phyloP scores from a whole-genome alignment of 768 basidiomycete genomes.

The Pulveroboletus ravenelii region DNA sequence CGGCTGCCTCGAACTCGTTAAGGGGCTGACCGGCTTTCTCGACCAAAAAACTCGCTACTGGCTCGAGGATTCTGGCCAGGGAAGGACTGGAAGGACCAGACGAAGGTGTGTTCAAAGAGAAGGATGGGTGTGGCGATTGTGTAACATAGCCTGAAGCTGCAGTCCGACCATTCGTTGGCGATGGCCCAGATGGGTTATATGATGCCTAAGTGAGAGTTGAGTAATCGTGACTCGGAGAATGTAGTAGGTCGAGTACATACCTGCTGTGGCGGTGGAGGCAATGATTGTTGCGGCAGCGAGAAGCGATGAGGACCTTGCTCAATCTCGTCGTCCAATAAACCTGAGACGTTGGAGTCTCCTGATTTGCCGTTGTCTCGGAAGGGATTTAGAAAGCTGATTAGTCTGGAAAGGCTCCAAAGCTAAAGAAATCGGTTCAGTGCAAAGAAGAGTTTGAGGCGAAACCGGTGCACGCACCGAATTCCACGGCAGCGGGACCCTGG shows the following conservation, averaged over 20 bases:
- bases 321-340: slow-evolving; percentile 24
- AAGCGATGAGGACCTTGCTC: slow-evolving; percentile 25
- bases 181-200: slow-evolving; percentile 14
- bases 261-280: slow-evolving; percentile 23
- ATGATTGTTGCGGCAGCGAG: slow-evolving; percentile 20
- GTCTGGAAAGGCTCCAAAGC: slow-evolving; percentile 49
- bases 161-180: slow-evolving; percentile 13
- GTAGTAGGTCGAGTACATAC: slow-evolving; percentile 20
- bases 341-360: slow-evolving; percentile 18
- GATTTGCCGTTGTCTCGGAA: slow-evolving; percentile 25
- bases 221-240: slow-evolving; percentile 16
- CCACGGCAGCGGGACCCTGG: slow-evolving; percentile 29
- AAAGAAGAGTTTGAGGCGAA: neutral
- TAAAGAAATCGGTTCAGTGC: slow-evolving; percentile 18
- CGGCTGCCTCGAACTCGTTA: slow-evolving; percentile 50
- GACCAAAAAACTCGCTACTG: slow-evolving; percentile 46
- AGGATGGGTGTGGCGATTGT: slow-evolving; percentile 13
- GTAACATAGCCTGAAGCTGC: slow-evolving; percentile 9
- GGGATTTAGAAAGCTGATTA: slow-evolving; percentile 52
- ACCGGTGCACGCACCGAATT: slow-evolving; percentile 57
- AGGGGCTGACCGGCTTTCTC: slow-evolving; percentile 45
- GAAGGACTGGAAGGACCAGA: slow-evolving; percentile 16
- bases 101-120: slow-evolving; percentile 17
- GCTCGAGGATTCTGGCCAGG: slow-evolving; percentile 43
- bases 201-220: slow-evolving; percentile 24